A percentile compares a stretch with the other conserved stretches of the same genome.
Evolutionary conservation across 192 early-diverging fungal species (phyloP).

Genomic region (Entomortierella lignicola): DNA sequence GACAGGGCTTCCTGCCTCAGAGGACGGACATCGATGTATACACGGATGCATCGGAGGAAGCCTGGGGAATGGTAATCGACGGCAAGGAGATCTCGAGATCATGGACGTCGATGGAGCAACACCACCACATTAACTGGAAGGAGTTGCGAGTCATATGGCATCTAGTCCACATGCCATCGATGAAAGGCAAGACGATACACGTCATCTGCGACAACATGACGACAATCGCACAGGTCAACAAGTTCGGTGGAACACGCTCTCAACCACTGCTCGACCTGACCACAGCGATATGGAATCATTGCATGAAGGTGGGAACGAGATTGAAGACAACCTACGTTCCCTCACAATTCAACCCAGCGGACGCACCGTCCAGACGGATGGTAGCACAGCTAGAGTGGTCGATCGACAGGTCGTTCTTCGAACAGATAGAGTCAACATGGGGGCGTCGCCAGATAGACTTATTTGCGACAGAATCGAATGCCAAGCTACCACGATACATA

Average conservation of each 20-base stretch:
- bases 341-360: constrained; percentile 33
- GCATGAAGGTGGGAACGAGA: constrained; percentile 12
- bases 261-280: constrained; percentile 12
- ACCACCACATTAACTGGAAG: too few relatives aligned
- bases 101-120: too few relatives aligned
- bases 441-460: not conserved
- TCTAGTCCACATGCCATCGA: too few relatives aligned
- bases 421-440: too few relatives aligned
- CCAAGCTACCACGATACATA: constrained; percentile 22
- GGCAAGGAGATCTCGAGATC: too few relatives aligned
- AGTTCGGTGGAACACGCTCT: constrained; percentile 25
- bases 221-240: constrained; percentile 30
- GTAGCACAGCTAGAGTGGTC: constrained; percentile 19
- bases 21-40: constrained; percentile 5
- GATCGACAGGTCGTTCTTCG: too few relatives aligned
- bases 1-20: constrained; percentile 12
- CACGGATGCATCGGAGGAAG: constrained; percentile 36
- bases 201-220: constrained; percentile 11
- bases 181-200: too few relatives aligned
- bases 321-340: constrained; percentile 24
- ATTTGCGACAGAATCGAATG: not conserved
- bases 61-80: too few relatives aligned
- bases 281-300: constrained; percentile 8
- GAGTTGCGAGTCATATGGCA: too few relatives aligned
- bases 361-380: constrained; percentile 12